phyloP scores from a whole-genome alignment of 2,329 filamentous ascomycete genomes.

The Alternaria consortialis region DNA sequence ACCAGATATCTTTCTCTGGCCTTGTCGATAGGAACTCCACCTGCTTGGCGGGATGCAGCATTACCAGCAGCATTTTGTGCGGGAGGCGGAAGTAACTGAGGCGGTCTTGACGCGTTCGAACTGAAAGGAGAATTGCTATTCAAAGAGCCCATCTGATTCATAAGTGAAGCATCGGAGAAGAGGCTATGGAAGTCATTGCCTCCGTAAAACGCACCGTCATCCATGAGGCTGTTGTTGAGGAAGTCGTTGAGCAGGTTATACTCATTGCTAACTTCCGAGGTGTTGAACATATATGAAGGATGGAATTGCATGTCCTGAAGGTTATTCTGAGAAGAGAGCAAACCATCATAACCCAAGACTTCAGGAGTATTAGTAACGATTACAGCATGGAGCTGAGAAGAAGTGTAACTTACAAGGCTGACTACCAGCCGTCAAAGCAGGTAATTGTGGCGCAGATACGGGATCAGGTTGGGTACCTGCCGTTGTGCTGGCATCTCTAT shows the following conservation, averaged over 20 bases:
- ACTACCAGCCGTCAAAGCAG: slow-evolving; percentile 69
- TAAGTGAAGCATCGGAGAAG: slow-evolving; percentile 67
- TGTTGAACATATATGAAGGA: slow-evolving; percentile 92
- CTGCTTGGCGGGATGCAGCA: slow-evolving; percentile 68
- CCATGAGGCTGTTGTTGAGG: slow-evolving; percentile 87
- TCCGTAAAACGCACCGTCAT: slow-evolving; percentile 64
- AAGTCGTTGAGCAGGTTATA: slow-evolving; percentile 98
- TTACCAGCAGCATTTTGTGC: slow-evolving; percentile 59
- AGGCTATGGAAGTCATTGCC: slow-evolving; percentile 59
- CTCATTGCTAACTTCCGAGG: slow-evolving; percentile 94
- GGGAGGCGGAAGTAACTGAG: slow-evolving; percentile 52
- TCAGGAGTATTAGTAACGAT: slow-evolving; percentile 40
- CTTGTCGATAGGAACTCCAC: slow-evolving; percentile 71
- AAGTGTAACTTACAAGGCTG: slow-evolving; percentile 74
- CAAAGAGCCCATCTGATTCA: slow-evolving; percentile 54
- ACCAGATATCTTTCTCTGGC: slow-evolving; percentile 91
- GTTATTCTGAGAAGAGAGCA: slow-evolving; percentile 78
- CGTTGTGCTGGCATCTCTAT: slow-evolving; percentile 55
- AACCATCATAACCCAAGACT: slow-evolving; percentile 87
- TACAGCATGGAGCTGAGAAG: slow-evolving; percentile 29
- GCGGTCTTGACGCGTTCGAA: slow-evolving; percentile 58
- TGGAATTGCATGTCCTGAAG: slow-evolving; percentile 95
- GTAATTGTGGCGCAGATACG: slow-evolving; percentile 72
- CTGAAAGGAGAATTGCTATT: slow-evolving; percentile 43
- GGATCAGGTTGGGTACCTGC: slow-evolving; percentile 77